phyloP scores from a whole-genome alignment of 169 alveolate genomes.

The Cryptosporidium viatorum region DNA sequence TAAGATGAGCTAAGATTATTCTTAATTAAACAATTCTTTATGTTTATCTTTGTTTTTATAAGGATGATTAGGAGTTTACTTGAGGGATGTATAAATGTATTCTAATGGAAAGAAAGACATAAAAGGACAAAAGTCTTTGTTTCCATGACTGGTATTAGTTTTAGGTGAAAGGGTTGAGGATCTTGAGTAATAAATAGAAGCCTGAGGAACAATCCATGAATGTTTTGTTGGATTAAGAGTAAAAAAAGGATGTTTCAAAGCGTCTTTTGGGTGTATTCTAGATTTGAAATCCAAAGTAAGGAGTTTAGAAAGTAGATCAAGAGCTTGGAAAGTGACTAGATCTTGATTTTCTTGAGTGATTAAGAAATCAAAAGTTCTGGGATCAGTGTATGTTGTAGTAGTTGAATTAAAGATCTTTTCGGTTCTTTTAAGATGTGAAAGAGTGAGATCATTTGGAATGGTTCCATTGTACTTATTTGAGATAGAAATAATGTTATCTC shows the following conservation, averaged over 20 bases:
- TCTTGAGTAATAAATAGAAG: not conserved
- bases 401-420: conserved; percentile 11
- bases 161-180: not conserved
- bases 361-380: conserved; percentile 46
- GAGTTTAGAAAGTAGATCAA: conserved; percentile 82
- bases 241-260: conserved; percentile 65
- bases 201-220: not conserved
- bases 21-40: not conserved
- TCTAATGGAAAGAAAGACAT: not conserved
- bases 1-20: not conserved
- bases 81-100: not conserved
- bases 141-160: not conserved
- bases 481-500: conserved; percentile 16
- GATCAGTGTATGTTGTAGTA: conserved; percentile 36
- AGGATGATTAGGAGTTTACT: no score
- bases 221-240: not conserved
- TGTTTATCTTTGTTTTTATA: no score
- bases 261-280: conserved; percentile 44
- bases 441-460: not conserved
- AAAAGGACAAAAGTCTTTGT: conserved; percentile 8
- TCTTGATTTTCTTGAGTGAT: conserved; percentile 77
- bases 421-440: conserved; percentile 9
- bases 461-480: conserved; percentile 44
- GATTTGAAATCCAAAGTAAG: conserved; percentile 52
- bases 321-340: conserved; percentile 83